These are phyloP conservation scores for Trichoderma brevicompactum DNA, from an alignment of 2,329 filamentous ascomycete species.

Conservation along the genomic window DNA sequence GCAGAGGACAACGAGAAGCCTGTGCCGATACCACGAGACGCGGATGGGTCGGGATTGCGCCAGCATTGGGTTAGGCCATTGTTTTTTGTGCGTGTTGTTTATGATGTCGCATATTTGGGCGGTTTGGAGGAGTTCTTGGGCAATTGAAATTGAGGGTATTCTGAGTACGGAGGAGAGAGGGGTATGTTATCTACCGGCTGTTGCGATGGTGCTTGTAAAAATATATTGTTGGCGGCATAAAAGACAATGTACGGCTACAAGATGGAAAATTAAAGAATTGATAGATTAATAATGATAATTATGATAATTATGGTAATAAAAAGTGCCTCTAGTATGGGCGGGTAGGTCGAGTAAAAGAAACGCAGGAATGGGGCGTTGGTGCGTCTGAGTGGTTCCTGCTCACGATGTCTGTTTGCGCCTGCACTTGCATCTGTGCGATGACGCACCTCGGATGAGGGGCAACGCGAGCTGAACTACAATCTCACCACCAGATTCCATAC, in stretches of 20 bases:
- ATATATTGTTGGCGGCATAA: too few relatives aligned
- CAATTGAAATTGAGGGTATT: too few relatives aligned
- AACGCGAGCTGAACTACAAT: neutral
- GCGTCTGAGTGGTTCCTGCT: neutral
- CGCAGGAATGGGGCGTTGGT: too few relatives aligned
- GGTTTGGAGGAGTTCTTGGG: neutral
- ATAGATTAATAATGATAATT: too few relatives aligned
- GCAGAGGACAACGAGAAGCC: conserved; percentile 8
- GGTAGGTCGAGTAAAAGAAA: too few relatives aligned
- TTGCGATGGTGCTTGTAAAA: too few relatives aligned
- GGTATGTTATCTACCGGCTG: too few relatives aligned
- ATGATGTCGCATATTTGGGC: neutral
- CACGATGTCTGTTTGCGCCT: neutral
- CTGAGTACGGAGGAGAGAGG: too few relatives aligned
- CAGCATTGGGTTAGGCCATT: neutral
- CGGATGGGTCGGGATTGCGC: neutral
- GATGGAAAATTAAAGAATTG: too few relatives aligned
- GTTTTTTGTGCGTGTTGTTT: neutral
- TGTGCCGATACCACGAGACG: neutral
- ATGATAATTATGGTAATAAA: too few relatives aligned
- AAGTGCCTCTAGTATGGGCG: too few relatives aligned
- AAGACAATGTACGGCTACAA: too few relatives aligned
- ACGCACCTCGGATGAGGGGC: conserved; percentile 11
- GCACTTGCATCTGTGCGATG: conserved; percentile 10
- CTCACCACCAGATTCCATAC: neutral